phyloP scores from a whole-genome alignment of 108 stramenopile species.

The Cyclotella kingstonii region DNA sequence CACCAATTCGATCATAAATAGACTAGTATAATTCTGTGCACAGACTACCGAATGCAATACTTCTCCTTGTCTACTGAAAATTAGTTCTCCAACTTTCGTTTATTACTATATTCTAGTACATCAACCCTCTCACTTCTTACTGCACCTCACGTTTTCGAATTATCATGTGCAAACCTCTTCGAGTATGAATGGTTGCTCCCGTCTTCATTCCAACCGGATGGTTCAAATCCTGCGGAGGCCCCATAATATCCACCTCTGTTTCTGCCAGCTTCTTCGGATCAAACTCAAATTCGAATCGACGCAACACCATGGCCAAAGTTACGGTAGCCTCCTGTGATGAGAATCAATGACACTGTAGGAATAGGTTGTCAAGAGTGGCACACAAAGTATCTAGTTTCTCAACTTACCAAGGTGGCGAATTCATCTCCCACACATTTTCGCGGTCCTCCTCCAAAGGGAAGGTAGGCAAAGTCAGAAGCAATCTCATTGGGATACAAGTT shows the following conservation, averaged over 20 bases:
- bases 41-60: too few relatives aligned
- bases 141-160: constrained; percentile 59
- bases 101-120: too few relatives aligned
- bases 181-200: constrained; percentile 96
- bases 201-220: constrained; percentile 95
- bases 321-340: constrained; percentile 95
- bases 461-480: constrained; percentile 86
- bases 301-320: constrained; percentile 87
- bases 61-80: too few relatives aligned
- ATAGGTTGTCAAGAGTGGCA: too few relatives aligned
- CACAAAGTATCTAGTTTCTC: too few relatives aligned
- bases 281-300: constrained; percentile 93
- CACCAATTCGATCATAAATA: too few relatives aligned
- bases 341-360: too few relatives aligned
- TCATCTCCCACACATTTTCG: constrained; percentile 97
- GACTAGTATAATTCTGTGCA: too few relatives aligned
- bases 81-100: too few relatives aligned
- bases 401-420: constrained; percentile 91
- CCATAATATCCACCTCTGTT: constrained; percentile 40
- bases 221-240: constrained; percentile 60
- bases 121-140: too few relatives aligned
- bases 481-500: constrained; percentile 93
- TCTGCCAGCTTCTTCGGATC: constrained; percentile 46
- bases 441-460: constrained; percentile 92
- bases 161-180: constrained; percentile 86